phyloP scores from a whole-genome alignment of 1,284 basidiomycete species.

The Cryptococcus jaspeensis region DNA sequence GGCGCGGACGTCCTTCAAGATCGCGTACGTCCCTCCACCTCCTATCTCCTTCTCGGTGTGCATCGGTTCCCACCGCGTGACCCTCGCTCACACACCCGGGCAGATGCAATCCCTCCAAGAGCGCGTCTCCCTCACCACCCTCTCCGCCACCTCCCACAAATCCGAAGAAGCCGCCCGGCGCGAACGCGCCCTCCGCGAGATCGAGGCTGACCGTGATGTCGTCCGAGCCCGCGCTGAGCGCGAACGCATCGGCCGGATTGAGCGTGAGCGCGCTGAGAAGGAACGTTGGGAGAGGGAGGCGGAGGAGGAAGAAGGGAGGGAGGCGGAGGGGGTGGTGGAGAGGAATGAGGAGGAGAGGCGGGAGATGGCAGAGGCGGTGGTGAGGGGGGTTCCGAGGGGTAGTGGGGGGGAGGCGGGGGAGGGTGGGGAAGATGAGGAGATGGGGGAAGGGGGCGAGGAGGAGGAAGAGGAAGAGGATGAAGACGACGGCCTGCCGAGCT shows the following conservation, averaged over 20 bases:
- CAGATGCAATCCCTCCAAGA: conserved; percentile 25
- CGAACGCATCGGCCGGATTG: conserved; percentile 29
- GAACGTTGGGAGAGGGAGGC: conserved; percentile 10
- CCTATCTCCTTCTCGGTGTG: background rate
- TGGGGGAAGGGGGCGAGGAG: conserved; percentile 15
- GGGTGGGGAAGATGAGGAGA: conserved; percentile 8
- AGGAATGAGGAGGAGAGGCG: conserved; percentile 9
- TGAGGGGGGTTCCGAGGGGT: background rate
- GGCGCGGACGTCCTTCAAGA: conserved; percentile 33
- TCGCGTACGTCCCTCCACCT: conserved; percentile 22
- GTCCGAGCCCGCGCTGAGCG: conserved; percentile 38
- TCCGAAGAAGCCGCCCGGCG: conserved; percentile 36
- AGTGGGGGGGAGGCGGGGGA: background rate
- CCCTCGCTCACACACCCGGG: background rate
- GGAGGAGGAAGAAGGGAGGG: conserved; percentile 10
- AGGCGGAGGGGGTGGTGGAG: conserved; percentile 10
- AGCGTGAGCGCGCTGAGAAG: conserved; percentile 14
- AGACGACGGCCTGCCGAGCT: background rate
- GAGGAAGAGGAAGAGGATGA: background rate
- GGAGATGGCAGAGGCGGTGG: conserved; percentile 10
- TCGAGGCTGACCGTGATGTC: conserved; percentile 42
- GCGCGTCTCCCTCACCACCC: conserved; percentile 10
- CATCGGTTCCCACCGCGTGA: no score
- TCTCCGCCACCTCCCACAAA: conserved; percentile 17
- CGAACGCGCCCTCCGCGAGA: conserved; percentile 33